These are phyloP conservation scores for Trametes cinnabarina DNA, from an alignment of 768 basidiomycete species.

Conservation along the genomic window DNA sequence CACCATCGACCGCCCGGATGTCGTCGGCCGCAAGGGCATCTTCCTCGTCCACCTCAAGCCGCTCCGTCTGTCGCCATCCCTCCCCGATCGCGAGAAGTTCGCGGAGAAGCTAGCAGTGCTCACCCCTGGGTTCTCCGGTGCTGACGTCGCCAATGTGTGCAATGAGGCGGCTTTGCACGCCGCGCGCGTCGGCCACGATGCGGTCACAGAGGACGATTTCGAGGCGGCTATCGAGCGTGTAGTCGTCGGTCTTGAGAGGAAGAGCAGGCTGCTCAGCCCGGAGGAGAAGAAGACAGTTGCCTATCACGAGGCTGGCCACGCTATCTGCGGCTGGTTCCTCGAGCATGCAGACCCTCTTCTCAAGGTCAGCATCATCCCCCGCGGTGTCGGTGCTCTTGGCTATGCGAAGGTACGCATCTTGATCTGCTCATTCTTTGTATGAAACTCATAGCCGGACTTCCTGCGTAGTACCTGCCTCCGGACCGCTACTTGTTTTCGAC, in stretches of 20 bases:
- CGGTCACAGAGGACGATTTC: constrained; percentile 81
- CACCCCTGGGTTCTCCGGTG: constrained; percentile 97
- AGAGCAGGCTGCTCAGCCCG: constrained; percentile 86
- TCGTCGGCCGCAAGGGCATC: constrained; percentile 90
- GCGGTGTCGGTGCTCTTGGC: constrained; percentile 92
- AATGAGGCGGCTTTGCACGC: constrained; percentile 97
- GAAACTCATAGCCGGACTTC: background rate
- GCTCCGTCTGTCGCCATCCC: constrained; percentile 60
- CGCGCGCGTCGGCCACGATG: constrained; percentile 79
- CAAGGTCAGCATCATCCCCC: constrained; percentile 97
- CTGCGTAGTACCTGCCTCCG: constrained; percentile 89
- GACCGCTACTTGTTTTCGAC: constrained; percentile 95
- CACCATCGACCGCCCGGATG: constrained; percentile 91
- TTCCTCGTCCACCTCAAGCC: constrained; percentile 90
- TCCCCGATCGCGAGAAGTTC: constrained; percentile 53
- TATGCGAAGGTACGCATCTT: constrained; percentile 76
- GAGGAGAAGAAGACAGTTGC: constrained; percentile 99
- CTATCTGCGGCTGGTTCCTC: constrained; percentile 97
- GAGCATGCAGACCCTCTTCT: constrained; percentile 96
- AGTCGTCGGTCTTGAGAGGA: constrained; percentile 94
- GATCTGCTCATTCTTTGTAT: background rate
- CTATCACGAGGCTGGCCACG: constrained; percentile 99
- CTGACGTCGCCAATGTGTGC: constrained; percentile 98
- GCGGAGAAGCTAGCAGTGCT: constrained; percentile 94
- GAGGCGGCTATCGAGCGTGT: constrained; percentile 98